A percentile compares a stretch with the other conserved stretches of the same genome.
Evolutionary conservation across 164 flowering plant genomes (phyloP).

Genomic region (grape (Vitis vinifera)): DNA sequence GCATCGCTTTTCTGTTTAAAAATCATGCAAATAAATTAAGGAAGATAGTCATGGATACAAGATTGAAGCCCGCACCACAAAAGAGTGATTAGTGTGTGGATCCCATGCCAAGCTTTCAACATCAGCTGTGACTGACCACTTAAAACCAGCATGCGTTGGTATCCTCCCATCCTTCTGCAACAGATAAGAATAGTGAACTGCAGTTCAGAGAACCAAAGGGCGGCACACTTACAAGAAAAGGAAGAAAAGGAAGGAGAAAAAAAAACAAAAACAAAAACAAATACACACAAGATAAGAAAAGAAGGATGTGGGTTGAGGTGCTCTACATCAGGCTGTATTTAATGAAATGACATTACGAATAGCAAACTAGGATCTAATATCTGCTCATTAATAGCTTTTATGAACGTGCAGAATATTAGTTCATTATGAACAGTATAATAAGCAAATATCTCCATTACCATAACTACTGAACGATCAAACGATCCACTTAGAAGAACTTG

Average conservation of each 20-base stretch:
- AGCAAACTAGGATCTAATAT: too few relatives aligned
- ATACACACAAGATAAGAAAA: not conserved
- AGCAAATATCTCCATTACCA: constrained; percentile 48
- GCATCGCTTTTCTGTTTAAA: too few relatives aligned
- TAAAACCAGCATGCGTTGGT: constrained; percentile 68
- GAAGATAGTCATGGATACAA: not conserved
- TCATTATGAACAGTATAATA: not conserved
- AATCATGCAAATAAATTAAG: constrained; percentile 1
- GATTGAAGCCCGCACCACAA: constrained; percentile 57
- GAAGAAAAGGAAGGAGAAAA: not conserved
- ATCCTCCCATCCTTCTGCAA: constrained; percentile 78
- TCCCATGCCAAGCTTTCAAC: constrained; percentile 98
- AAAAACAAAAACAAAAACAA: not conserved
- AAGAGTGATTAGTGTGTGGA: constrained; percentile 76
- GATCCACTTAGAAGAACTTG: constrained; percentile 94
- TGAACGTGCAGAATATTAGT: not conserved
- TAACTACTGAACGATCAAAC: constrained; percentile 77
- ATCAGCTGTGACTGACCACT: constrained; percentile 77
- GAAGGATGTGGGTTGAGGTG: too few relatives aligned
- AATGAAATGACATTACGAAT: too few relatives aligned
- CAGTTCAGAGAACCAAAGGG: too few relatives aligned
- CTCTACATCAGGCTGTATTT: too few relatives aligned
- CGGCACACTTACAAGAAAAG: too few relatives aligned
- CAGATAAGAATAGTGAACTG: not conserved
- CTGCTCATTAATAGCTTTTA: too few relatives aligned